Percentiles rank a stretch among this genome's conserved stretches.
phyloP scores from a whole-genome alignment of 1,284 basidiomycete genomes.

The Austroboletus niveus region DNA sequence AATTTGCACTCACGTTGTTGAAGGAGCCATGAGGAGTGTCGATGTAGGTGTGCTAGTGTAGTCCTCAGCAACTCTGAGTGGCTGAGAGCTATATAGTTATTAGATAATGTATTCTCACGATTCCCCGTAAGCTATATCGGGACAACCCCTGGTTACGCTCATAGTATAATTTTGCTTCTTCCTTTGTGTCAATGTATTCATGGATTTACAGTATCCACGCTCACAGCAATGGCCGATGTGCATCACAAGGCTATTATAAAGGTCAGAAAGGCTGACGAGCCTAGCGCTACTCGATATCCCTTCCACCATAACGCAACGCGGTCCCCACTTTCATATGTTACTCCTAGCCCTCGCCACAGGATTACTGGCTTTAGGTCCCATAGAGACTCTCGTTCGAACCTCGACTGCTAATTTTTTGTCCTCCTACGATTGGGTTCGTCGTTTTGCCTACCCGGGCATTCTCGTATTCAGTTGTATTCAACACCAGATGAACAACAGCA shows the following conservation, averaged over 20 bases:
- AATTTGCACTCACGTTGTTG: constrained; percentile 58
- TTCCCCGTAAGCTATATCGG: background rate
- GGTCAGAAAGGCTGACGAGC: background rate
- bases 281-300: background rate
- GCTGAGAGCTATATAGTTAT: constrained; percentile 33
- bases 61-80: constrained; percentile 14
- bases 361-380: constrained; percentile 11
- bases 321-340: constrained; percentile 6
- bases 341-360: constrained; percentile 17
- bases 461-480: background rate
- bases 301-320: background rate
- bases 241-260: constrained; percentile 4
- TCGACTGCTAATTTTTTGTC: constrained; percentile 18
- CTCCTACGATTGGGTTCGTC: constrained; percentile 26
- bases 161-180: too few species aligned
- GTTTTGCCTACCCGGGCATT: background rate
- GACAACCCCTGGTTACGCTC: too few species aligned
- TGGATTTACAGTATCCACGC: too few species aligned
- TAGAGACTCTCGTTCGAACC: constrained; percentile 19
- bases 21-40: constrained; percentile 61
- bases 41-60: constrained; percentile 31
- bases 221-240: too few species aligned
- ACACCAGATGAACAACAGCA: constrained; percentile 33
- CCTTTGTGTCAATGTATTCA: too few species aligned
- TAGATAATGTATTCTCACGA: constrained; percentile 26